phyloP scores from a whole-genome alignment of 2,329 filamentous ascomycete genomes.

The Phialocephala subalpina region DNA sequence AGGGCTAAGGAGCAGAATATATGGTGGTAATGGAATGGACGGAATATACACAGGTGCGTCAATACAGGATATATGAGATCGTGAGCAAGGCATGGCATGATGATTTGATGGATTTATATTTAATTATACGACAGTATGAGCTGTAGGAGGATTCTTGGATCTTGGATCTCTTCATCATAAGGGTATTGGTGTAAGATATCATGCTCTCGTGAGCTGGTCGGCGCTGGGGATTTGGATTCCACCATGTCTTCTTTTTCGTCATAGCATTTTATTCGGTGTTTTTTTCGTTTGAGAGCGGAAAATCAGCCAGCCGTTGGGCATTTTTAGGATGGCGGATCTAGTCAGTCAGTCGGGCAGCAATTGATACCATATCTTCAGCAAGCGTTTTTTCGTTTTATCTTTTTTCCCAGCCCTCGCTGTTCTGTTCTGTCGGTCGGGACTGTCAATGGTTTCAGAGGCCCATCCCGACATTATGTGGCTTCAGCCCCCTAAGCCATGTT shows the following conservation, averaged over 20 bases:
- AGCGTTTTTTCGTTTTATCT: neutral
- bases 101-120: neutral
- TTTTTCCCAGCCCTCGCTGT: too few relatives aligned
- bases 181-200: neutral
- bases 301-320: too few relatives aligned
- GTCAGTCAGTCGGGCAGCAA: too few relatives aligned
- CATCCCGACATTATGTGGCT: neutral
- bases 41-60: neutral
- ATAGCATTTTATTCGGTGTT: neutral
- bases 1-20: slow-evolving; percentile 24
- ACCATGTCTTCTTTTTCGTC: neutral
- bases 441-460: too few relatives aligned
- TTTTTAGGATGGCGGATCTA: too few relatives aligned
- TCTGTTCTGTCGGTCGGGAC: too few relatives aligned
- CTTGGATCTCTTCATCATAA: neutral
- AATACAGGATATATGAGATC: neutral
- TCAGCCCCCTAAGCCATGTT: neutral
- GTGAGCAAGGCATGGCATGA: slow-evolving; percentile 1
- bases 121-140: neutral
- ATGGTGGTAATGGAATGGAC: slow-evolving; percentile 2
- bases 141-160: neutral
- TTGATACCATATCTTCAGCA: too few relatives aligned
- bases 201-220: neutral
- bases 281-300: neutral
- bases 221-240: neutral